Percentiles rank a stretch among this genome's conserved stretches.
These are phyloP conservation scores for Rehmannia glutinosa DNA, from an alignment of 257 asterid species.

Conservation along the genomic window DNA sequence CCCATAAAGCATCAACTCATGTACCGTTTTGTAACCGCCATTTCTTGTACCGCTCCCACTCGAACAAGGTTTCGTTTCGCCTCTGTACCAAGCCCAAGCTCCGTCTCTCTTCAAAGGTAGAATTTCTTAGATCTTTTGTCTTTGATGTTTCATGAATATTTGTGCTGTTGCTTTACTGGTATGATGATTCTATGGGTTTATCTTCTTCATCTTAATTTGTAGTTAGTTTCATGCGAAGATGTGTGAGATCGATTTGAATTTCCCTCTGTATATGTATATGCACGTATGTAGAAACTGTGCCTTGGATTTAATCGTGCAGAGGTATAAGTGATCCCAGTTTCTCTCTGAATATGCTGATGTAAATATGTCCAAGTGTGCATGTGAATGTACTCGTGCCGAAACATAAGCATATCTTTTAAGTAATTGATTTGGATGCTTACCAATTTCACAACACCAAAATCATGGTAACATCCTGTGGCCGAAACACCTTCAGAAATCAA, in stretches of 20 bases:
- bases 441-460: not conserved
- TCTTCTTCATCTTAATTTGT: not conserved
- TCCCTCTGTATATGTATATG: conserved; percentile 7
- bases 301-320: not conserved
- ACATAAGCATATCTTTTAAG: not conserved
- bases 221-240: not conserved
- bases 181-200: not conserved
- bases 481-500: no score
- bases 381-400: no score
- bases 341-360: no score
- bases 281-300: not conserved
- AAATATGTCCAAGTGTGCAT: no score
- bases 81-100: conserved; percentile 43
- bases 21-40: conserved; percentile 31
- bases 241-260: not conserved
- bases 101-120: conserved; percentile 48
- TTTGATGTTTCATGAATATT: not conserved
- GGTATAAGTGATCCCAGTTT: no score
- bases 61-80: conserved; percentile 41
- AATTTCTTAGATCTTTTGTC: not conserved
- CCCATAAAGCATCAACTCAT: conserved; percentile 27
- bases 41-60: conserved; percentile 11
- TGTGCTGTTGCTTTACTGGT: not conserved
- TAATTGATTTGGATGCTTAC: not conserved
- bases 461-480: not conserved